Percentiles rank a stretch among this genome's conserved stretches.
Conservation (phyloP, 441 rosid genomes). For the Euphorbia neoarborescens region DNA sequence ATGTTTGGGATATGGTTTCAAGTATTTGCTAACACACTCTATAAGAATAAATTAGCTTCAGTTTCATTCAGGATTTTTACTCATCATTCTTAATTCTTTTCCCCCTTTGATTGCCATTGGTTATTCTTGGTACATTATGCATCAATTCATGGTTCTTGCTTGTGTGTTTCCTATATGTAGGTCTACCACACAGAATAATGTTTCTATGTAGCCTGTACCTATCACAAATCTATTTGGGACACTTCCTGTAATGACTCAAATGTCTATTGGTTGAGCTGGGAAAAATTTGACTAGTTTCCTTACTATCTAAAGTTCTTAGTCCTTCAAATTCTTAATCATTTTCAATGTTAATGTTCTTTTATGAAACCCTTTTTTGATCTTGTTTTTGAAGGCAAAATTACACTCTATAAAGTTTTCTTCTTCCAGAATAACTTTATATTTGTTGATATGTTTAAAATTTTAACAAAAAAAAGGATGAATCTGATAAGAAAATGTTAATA, state of each 20-base stretch:
- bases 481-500: neutral
- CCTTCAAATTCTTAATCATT: neutral
- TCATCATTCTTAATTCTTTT: neutral
- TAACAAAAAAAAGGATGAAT: neutral
- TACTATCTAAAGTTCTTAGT: constrained; percentile 54
- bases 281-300: constrained; percentile 63
- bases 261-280: constrained; percentile 75
- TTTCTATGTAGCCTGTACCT: constrained; percentile 45
- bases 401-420: neutral
- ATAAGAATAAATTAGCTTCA: neutral
- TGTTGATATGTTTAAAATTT: neutral
- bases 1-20: too few species aligned
- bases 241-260: constrained; percentile 85
- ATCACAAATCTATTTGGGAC: constrained; percentile 80
- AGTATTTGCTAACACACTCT: neutral
- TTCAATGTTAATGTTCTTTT: too few species aligned
- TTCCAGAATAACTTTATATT: neutral
- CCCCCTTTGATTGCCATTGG: neutral
- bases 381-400: too few species aligned
- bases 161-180: constrained; percentile 29
- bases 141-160: constrained; percentile 10
- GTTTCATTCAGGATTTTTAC: neutral
- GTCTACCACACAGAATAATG: constrained; percentile 39
- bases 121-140: neutral
- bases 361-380: neutral